Evolutionary conservation across 106 monocot genomes (phyloP).

Genomic region (Chionographis japonica): DNA sequence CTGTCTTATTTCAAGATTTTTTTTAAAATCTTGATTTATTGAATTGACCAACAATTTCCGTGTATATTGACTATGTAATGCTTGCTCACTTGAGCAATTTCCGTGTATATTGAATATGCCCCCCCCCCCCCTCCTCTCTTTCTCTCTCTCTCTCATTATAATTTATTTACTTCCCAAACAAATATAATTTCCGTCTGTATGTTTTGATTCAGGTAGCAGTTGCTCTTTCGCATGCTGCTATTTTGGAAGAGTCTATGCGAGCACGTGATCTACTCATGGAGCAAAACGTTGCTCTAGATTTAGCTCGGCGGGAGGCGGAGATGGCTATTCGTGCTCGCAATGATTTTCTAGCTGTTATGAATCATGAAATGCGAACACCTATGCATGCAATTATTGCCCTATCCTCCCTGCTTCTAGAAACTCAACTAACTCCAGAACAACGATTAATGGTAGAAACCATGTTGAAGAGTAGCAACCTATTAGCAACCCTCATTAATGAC

Average conservation of each 20-base stretch:
- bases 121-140: too few species aligned
- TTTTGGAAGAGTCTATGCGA: slow-evolving; percentile 94
- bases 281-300: slow-evolving; percentile 89
- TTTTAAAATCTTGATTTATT: background rate
- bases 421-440: slow-evolving; percentile 79
- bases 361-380: slow-evolving; percentile 93
- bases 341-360: slow-evolving; percentile 97
- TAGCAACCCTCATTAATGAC: slow-evolving; percentile 84
- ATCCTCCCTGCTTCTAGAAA: slow-evolving; percentile 80
- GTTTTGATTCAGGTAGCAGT: slow-evolving; percentile 73
- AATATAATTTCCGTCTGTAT: background rate
- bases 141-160: background rate
- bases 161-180: background rate
- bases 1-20: background rate
- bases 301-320: slow-evolving; percentile 86
- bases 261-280: slow-evolving; percentile 91
- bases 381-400: slow-evolving; percentile 76
- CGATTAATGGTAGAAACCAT: slow-evolving; percentile 86
- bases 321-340: slow-evolving; percentile 88
- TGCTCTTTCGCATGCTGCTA: slow-evolving; percentile 97
- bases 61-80: too few species aligned
- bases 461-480: slow-evolving; percentile 78
- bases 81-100: too few species aligned
- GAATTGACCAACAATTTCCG: background rate
- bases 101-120: too few species aligned